phyloP scores from a whole-genome alignment of 1,284 basidiomycete species.

The Kwoniella shivajii region DNA sequence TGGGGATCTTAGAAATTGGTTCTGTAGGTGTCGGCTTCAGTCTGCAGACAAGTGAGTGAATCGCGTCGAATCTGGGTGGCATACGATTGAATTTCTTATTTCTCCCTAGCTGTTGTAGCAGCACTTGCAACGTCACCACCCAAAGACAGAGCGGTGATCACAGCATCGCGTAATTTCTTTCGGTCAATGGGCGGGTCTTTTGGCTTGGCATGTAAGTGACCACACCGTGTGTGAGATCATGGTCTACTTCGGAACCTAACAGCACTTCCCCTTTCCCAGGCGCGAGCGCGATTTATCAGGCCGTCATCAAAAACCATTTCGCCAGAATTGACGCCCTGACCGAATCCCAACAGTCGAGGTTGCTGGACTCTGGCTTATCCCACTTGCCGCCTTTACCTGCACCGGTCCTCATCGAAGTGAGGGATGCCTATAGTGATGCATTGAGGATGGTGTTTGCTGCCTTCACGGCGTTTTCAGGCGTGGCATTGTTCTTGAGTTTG shows the following conservation, averaged over 20 bases:
- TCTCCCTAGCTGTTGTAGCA: conserved; percentile 29
- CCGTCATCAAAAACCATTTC: conserved; percentile 11
- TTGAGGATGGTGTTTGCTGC: conserved; percentile 31
- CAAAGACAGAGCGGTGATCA: conserved; percentile 37
- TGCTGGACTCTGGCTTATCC: conserved; percentile 21
- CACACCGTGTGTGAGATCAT: not conserved
- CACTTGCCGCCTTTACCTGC: conserved; percentile 14
- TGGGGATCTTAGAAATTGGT: conserved; percentile 28
- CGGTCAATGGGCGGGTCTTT: conserved; percentile 38
- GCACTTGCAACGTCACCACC: conserved; percentile 27
- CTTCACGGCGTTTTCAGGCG: conserved; percentile 25
- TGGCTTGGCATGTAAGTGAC: conserved; percentile 34
- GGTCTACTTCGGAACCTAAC: too few relatives aligned
- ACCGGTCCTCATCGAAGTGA: conserved; percentile 7
- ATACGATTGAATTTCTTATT: too few relatives aligned
- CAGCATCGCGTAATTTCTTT: conserved; percentile 37
- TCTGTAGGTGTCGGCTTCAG: conserved; percentile 31
- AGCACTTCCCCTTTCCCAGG: too few relatives aligned
- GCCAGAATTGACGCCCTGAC: conserved; percentile 14
- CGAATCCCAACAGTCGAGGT: not conserved
- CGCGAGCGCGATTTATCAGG: conserved; percentile 20
- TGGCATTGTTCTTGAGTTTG: conserved; percentile 26
- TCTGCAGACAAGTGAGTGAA: conserved; percentile 34
- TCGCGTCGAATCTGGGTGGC: not conserved
- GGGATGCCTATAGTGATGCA: conserved; percentile 27